Percentiles rank a stretch among this genome's conserved stretches.
phyloP scores from a whole-genome alignment of 345 rosid genomes.

The Laguncularia racemosa region DNA sequence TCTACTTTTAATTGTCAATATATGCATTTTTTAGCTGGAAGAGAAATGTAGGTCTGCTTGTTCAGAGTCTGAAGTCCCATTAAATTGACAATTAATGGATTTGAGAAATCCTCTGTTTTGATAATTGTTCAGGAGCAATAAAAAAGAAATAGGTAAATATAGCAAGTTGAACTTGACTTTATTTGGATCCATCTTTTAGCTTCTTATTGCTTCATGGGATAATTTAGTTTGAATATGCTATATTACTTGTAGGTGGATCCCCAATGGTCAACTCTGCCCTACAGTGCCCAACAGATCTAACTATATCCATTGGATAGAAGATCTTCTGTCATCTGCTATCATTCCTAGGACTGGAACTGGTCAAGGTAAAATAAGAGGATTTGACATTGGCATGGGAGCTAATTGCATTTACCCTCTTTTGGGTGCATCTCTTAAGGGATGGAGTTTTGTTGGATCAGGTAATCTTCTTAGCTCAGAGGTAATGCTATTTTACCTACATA shows the following conservation, averaged over 20 bases:
- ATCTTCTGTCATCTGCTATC: constrained; percentile 61
- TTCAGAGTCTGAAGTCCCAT: no score
- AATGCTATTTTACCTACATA: no score
- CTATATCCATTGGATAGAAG: constrained; percentile 89
- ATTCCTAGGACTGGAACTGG: constrained; percentile 24
- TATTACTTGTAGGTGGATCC: constrained; percentile 70
- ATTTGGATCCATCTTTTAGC: background rate
- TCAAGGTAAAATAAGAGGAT: constrained; percentile 51
- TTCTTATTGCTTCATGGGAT: background rate
- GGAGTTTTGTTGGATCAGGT: constrained; percentile 90
- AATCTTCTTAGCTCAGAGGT: constrained; percentile 1
- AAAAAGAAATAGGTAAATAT: no score
- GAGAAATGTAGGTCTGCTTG: no score
- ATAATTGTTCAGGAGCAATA: no score
- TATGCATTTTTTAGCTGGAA: no score
- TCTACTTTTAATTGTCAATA: no score
- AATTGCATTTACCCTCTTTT: constrained; percentile 94
- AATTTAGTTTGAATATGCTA: background rate
- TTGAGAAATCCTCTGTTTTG: no score
- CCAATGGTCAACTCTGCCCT: constrained; percentile 93
- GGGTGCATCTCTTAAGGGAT: constrained; percentile 73
- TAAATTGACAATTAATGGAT: no score
- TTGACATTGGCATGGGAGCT: constrained; percentile 95
- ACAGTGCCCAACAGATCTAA: constrained; percentile 90
- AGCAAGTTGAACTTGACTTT: background rate